Evolutionary conservation across 768 basidiomycete species (phyloP).

Genomic region (Lentinus tigrinus): DNA sequence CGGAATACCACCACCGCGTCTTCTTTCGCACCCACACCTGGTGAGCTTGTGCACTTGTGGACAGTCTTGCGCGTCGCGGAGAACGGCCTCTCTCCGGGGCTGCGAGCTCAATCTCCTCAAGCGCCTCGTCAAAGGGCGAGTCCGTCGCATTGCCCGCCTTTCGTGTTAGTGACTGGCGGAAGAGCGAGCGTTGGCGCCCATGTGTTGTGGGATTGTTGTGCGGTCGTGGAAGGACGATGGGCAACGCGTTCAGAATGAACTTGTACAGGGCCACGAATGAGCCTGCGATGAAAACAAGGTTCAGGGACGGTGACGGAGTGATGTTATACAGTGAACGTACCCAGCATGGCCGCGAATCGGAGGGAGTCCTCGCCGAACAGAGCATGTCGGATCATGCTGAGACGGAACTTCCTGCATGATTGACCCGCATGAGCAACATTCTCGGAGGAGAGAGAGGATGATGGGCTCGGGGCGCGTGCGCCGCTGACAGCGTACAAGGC

Average conservation of each 20-base stretch:
- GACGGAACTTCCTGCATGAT: slow-evolving; percentile 52
- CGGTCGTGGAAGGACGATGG: slow-evolving; percentile 58
- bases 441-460: neutral
- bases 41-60: slow-evolving; percentile 62
- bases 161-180: slow-evolving; percentile 2
- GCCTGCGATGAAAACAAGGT: slow-evolving; percentile 38
- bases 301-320: neutral
- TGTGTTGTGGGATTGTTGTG: slow-evolving; percentile 26
- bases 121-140: slow-evolving; percentile 19
- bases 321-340: slow-evolving; percentile 33
- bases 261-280: slow-evolving; percentile 80
- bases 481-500: neutral
- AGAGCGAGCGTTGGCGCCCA: slow-evolving; percentile 23
- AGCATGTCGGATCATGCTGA: slow-evolving; percentile 73
- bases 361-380: slow-evolving; percentile 82
- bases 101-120: slow-evolving; percentile 20
- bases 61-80: slow-evolving; percentile 46
- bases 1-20: slow-evolving; percentile 76
- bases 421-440: neutral
- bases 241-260: slow-evolving; percentile 73
- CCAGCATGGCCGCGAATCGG: slow-evolving; percentile 87
- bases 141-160: neutral
- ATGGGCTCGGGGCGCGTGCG: neutral
- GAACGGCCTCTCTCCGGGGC: slow-evolving; percentile 4
- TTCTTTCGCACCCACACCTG: slow-evolving; percentile 62